Evolutionary conservation across 1,284 basidiomycete species (phyloP).

Genomic region (Leccinum pachyderme): DNA sequence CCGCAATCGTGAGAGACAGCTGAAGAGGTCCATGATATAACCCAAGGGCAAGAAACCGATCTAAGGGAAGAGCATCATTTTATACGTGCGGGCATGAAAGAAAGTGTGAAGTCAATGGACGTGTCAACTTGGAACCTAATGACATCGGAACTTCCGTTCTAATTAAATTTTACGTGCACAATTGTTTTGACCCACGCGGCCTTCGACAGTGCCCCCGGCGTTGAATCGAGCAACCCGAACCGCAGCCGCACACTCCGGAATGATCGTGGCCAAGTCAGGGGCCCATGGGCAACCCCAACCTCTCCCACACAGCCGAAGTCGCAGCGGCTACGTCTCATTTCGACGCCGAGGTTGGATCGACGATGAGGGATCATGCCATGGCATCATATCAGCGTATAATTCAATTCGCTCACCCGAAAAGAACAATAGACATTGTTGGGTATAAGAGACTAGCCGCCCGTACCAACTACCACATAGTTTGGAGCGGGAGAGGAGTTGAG

Average conservation of each 20-base stretch:
- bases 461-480: not conserved
- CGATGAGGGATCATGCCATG: not conserved
- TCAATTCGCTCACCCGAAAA: not conserved
- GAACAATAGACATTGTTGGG: constrained; percentile 12
- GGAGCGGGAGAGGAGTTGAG: constrained; percentile 7
- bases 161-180: not conserved
- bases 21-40: constrained; percentile 38
- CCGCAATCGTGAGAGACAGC: constrained; percentile 34
- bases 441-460: not conserved
- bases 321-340: not conserved
- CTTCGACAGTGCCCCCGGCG: not conserved
- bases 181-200: not conserved
- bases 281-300: not conserved
- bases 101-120: not conserved
- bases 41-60: not conserved
- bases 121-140: not conserved
- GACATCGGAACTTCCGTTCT: not conserved
- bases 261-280: constrained; percentile 25
- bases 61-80: not conserved
- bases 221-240: constrained; percentile 12
- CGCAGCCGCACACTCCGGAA: constrained; percentile 16
- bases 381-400: not conserved
- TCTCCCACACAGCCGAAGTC: not conserved
- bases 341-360: not conserved
- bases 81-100: not conserved